phyloP scores from a whole-genome alignment of 352 stramenopile species.

The Bremia lactucae region DNA sequence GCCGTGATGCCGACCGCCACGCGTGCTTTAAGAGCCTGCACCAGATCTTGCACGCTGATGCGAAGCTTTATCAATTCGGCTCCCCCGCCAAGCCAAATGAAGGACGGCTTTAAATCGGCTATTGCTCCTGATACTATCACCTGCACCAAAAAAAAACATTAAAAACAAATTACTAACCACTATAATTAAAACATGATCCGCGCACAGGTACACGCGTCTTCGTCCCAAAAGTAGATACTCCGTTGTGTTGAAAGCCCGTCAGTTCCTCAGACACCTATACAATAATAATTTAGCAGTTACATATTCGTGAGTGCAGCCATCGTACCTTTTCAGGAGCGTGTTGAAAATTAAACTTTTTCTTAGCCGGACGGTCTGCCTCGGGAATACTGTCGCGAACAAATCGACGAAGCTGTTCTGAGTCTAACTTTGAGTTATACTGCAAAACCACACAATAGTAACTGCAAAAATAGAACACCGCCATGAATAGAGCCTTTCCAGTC shows the following conservation, averaged over 20 bases:
- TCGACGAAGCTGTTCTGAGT: constrained; percentile 69
- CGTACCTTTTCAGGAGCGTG: constrained; percentile 52
- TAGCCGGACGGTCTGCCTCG: constrained; percentile 36
- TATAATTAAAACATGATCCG: neutral
- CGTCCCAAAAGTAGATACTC: constrained; percentile 77
- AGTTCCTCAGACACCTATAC: constrained; percentile 47
- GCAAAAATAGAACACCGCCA: neutral
- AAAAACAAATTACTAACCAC: neutral
- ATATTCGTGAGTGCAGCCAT: neutral
- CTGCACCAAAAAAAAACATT: constrained; percentile 15
- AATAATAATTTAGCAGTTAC: neutral
- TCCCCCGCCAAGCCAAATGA: constrained; percentile 75
- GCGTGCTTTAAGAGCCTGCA: constrained; percentile 36
- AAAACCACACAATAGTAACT: constrained; percentile 81
- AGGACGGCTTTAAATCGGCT: constrained; percentile 32
- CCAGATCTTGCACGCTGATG: constrained; percentile 54
- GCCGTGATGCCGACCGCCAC: constrained; percentile 55
- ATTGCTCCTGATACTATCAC: constrained; percentile 59
- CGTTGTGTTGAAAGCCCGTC: constrained; percentile 82
- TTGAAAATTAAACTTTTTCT: constrained; percentile 85
- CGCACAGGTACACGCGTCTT: constrained; percentile 48
- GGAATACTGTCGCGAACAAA: constrained; percentile 62
- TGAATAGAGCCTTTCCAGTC: too few relatives aligned
- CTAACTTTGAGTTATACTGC: constrained; percentile 81
- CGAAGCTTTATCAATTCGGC: constrained; percentile 70